Conservation (phyloP, 108 stramenopile species). For the Fragilariopsis cylindrus region DNA sequence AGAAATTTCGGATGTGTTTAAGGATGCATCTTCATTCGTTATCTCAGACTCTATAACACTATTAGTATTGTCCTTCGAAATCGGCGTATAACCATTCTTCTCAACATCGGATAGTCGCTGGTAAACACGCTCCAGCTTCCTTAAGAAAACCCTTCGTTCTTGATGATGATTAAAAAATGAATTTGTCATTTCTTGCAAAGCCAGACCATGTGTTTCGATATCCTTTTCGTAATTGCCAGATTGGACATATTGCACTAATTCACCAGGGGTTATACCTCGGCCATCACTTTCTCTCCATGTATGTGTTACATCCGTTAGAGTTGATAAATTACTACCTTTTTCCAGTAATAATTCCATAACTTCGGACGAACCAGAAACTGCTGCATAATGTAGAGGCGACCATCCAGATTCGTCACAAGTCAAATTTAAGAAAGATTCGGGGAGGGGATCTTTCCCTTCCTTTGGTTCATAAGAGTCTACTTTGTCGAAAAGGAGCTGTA, state of each 20-base stretch:
- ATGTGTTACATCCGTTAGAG: constrained; percentile 47
- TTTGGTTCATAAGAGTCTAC: constrained; percentile 8
- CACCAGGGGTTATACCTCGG: constrained; percentile 54
- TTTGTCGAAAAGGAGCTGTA: constrained; percentile 30
- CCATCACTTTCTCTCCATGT: constrained; percentile 55
- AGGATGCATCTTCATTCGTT: background rate
- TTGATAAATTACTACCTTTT: constrained; percentile 41
- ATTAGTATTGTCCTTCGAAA: constrained; percentile 8
- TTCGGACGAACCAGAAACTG: constrained; percentile 54
- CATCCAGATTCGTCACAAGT: constrained; percentile 78
- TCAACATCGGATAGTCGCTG: constrained; percentile 55
- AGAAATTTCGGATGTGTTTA: constrained; percentile 1
- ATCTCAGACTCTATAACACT: background rate
- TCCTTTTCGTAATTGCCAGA: constrained; percentile 43
- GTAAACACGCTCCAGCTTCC: constrained; percentile 36
- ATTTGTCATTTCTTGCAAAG: constrained; percentile 54
- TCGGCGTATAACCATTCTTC: constrained; percentile 59
- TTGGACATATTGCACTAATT: constrained; percentile 51
- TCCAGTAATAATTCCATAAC: constrained; percentile 63
- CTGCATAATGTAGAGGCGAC: constrained; percentile 80
- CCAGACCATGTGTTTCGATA: constrained; percentile 58
- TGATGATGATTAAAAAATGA: constrained; percentile 34
- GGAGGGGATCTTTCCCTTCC: background rate
- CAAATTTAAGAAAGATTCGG: constrained; percentile 36
- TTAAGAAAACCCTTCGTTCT: constrained; percentile 43